Base-by-base conservation (phyloP, 371 early-diverging fungal genomes). In the Mortierella sp. region DNA sequence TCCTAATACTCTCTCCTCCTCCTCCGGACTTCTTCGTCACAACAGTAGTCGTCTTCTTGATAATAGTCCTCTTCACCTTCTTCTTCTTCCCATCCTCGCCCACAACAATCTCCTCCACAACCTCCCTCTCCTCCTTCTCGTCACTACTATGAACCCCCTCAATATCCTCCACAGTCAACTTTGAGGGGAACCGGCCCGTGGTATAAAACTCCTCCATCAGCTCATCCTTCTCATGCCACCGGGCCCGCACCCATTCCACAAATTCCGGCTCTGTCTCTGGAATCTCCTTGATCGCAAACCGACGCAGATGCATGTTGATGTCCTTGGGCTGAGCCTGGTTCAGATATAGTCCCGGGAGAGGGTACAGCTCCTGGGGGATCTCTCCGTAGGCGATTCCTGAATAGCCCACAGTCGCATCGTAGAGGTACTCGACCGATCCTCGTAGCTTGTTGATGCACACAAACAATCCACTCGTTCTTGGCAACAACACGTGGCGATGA, bases 211-310 rank as follows among this genome's bases (percentile, higher is more conserved):
- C 86, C 2, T 88, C 91, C 94, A 98, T 88, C 71, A 95, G 71
- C n/a, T 87, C 80, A 73, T 98, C 97, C 88, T 98, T 98, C 79
- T 96, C 95, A 16, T 86, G 80, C 91, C 94, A 98, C 66, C 94
- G 87, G 16, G 88, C 85, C 47, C 92, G 86, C 24, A 96, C 85
- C 97, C 97, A 98, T 41, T 87, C 66, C 16, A 90, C 77, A 79
- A 96, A 98, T 24, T 78, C 89, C 10, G 87, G 82, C 7, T 91
- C 88, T 4, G 89, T 88, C 64, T 88, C 88, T 4, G 97, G 96
- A 50, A 97, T 89, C 39, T 88, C 87, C 44, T 85, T 86, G 67
- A 94, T 82, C 13, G 88, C 84, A 64, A 92, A 94, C 39, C 91
- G 91, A 72, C 94, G 92, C n/a, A 95, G 82, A 76, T 95, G 93